Evolutionary conservation across 495 filamentous ascomycete species (phyloP).

Genomic region (Neurospora sp.): DNA sequence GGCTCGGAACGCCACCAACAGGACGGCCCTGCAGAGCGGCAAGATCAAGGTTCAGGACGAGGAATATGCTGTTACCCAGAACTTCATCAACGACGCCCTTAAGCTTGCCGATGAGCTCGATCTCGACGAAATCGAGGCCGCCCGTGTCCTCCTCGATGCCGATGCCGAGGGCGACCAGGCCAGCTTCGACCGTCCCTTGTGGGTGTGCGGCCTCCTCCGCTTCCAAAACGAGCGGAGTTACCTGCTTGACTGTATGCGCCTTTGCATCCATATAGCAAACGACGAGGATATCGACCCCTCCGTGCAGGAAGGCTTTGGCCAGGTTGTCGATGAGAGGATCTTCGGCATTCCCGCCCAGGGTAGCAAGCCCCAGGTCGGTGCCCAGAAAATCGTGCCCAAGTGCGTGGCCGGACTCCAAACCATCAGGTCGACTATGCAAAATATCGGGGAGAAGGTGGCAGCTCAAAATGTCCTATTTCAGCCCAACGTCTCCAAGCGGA

Average conservation of each 20-base stretch:
- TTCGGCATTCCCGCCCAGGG: slow-evolving; percentile 22
- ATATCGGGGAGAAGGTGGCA: slow-evolving; percentile 59
- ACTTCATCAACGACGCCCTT: slow-evolving; percentile 71
- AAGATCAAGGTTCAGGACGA: slow-evolving; percentile 59
- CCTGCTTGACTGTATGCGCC: slow-evolving; percentile 70
- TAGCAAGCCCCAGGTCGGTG: slow-evolving; percentile 1
- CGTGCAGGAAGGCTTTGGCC: slow-evolving; percentile 27
- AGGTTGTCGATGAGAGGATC: slow-evolving; percentile 29
- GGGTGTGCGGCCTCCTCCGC: slow-evolving; percentile 65
- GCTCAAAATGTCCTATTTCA: slow-evolving; percentile 60
- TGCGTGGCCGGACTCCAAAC: slow-evolving; percentile 64
- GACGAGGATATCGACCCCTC: slow-evolving; percentile 37
- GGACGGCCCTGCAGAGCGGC: slow-evolving; percentile 41
- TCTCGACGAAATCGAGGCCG: slow-evolving; percentile 80
- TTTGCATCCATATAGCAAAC: slow-evolving; percentile 56
- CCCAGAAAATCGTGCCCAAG: slow-evolving; percentile 47
- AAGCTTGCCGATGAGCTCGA: slow-evolving; percentile 78
- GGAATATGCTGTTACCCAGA: slow-evolving; percentile 72
- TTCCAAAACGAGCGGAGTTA: slow-evolving; percentile 76
- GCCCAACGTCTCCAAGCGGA: slow-evolving; percentile 40
- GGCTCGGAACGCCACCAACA: slow-evolving; percentile 56
- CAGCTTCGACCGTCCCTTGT: slow-evolving; percentile 53
- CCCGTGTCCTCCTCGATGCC: slow-evolving; percentile 57
- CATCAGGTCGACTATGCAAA: slow-evolving; percentile 62
- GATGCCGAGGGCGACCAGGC: slow-evolving; percentile 55